Base-by-base conservation (phyloP, 257 asterid genomes). In the Solanum sitiens region DNA sequence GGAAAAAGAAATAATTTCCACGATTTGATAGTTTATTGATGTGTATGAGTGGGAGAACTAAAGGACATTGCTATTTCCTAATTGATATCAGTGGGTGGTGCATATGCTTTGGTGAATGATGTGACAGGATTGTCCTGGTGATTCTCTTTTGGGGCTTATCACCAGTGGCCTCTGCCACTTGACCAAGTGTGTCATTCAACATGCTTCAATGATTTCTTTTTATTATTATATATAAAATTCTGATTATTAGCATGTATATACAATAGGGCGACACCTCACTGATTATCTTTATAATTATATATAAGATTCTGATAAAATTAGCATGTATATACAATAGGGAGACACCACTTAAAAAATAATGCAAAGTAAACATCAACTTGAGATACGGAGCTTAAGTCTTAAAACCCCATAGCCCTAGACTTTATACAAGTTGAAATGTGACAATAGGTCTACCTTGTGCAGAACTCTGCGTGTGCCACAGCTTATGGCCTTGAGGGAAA, bases 11-110 rank as follows among this genome's bases (percentile, higher is more conserved):
- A 80, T 61, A n/a, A 25, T 42, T 27, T 65, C 39, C 73, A 85
- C 27, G 37, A 75, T 82, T 87, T 71, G 75, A 63, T 88, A 80
- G 68, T 87, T 83, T 73, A 77, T 86, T 87, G 76, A 72, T 75
- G 20, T 73, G 30, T 32, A 79, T 67, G 79, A 70, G 74, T 16
- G 50, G 73, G 16, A 68, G 89, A 86, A 83, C 71, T 45, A 15
- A 30, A 45, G 84, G 39, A 45, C 27, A 15, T 79, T 79, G 65
- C 7, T 79, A 44, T n/a, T 45, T 79, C 40, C 65, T 79, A 45
- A 79, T 45, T 79, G 85, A 79, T 45, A 79, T 25, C 15, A 15
- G 84, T 2, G 63, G 23, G 63, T 35, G 65, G 40, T 27, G 40
- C 16, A 25, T 37, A 37, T 37, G 39, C 39, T 37, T 37, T 37